Base-by-base conservation (phyloP, 1,284 basidiomycete genomes). In the Ganoderma lingzhi region DNA sequence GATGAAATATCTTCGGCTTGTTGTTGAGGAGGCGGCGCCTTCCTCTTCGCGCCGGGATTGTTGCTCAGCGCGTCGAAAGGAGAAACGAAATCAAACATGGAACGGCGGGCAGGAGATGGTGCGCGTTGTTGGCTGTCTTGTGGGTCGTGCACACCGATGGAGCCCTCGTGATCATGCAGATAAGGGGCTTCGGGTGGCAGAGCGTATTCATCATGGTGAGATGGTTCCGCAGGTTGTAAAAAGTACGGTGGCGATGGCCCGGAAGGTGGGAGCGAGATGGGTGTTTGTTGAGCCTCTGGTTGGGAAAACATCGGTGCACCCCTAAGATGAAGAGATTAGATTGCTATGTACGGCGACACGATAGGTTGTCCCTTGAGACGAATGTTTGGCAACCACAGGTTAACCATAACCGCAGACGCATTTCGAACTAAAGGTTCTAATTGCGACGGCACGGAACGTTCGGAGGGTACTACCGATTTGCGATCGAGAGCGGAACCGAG, bases 21-120 rank as follows among this genome's bases (percentile, higher is more conserved):
- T 4, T 82, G 78, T 55, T 84, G 83, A 32, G 82, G 70, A 15
- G 87, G 85, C 14, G 76, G 71, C 15, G 89, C 86, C 78, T 92
- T 93, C 78, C 91, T 91, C 83, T 89, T 90, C 65, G 86, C 78
- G 53, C 82, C 72, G 6, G 82, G 76, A 30, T 85, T 75, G 6
- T 86, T 82, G 37, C 66, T 78, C 39, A 95, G 84, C 15, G 92
- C 92, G 75, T 95, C 93, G 74, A 95, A 94, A 3, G 93, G 90
- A 65, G 93, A 94, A 66, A 91, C 85, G 71, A 93, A 95, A 62
- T 94, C 92, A 75, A 94, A 95, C 86, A 94, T 88, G 65, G 91
- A 91, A 80, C 91, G 91, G 73, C 88, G 90, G 39, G 90, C 86
- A 56, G 92, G 90, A 42, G 90, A 88, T 0, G 92, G 89, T 12